Percentiles rank a stretch among this genome's conserved stretches.
These are phyloP conservation scores for Arthroderma sp. DNA, from an alignment of 2,329 filamentous ascomycete genomes.

Conservation along the genomic window DNA sequence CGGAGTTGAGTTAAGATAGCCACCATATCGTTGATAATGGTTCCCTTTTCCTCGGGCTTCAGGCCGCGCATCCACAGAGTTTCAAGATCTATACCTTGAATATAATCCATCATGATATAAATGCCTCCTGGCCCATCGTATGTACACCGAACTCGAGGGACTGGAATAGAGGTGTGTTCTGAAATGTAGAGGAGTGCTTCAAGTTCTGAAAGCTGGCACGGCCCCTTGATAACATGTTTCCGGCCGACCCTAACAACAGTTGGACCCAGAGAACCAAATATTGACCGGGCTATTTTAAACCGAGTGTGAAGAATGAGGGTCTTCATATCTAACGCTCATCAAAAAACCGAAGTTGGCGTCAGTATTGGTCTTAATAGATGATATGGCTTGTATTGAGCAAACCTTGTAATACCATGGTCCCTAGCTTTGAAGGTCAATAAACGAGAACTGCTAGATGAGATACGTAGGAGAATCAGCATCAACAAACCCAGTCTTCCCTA, in stretches of 20 bases:
- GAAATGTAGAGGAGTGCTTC: constrained; percentile 13
- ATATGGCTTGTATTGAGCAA: neutral
- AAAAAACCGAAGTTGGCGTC: neutral
- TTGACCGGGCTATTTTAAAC: constrained; percentile 13
- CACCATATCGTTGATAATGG: constrained; percentile 12
- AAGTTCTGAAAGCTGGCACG: constrained; percentile 13
- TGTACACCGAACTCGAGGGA: constrained; percentile 11
- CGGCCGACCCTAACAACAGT: constrained; percentile 11
- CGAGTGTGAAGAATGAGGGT: constrained; percentile 12
- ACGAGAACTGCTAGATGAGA: too few species aligned
- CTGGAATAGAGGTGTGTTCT: constrained; percentile 13
- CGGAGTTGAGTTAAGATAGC: constrained; percentile 13
- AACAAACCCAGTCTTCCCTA: too few species aligned
- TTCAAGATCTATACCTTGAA: constrained; percentile 10
- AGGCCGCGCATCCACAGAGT: constrained; percentile 13
- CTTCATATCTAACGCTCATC: constrained; percentile 10
- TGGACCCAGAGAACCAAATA: constrained; percentile 12
- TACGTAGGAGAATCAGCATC: too few species aligned
- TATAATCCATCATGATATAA: constrained; percentile 12
- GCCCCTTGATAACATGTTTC: constrained; percentile 13
- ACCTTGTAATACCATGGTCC: neutral
- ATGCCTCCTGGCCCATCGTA: constrained; percentile 13
- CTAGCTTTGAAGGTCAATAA: neutral
- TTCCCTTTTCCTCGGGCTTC: constrained; percentile 10
- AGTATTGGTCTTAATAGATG: too few species aligned